Evolutionary conservation across 2,329 filamentous ascomycete species (phyloP).

Genomic region (Monosporascus sp.): DNA sequence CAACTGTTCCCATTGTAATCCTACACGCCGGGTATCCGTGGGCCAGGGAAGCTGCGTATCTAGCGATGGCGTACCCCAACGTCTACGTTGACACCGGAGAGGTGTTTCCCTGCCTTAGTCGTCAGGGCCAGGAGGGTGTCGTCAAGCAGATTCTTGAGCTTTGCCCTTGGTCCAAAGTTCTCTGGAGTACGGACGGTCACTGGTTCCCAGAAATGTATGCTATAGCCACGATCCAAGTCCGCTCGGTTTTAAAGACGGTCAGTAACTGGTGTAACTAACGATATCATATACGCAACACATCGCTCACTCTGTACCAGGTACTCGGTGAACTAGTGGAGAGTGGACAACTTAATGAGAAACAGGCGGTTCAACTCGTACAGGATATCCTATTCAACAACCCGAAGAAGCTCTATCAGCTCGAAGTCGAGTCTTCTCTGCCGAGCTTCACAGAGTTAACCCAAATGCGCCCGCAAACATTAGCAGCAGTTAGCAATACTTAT

Average conservation of each 20-base stretch:
- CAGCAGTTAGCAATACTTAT: constrained; percentile 30
- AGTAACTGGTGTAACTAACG: constrained; percentile 11
- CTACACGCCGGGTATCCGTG: constrained; percentile 81
- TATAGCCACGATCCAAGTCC: constrained; percentile 66
- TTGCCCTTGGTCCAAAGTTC: constrained; percentile 67
- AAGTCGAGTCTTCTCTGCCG: constrained; percentile 34
- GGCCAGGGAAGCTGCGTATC: constrained; percentile 71
- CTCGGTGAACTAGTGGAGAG: constrained; percentile 63
- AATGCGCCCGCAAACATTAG: not conserved
- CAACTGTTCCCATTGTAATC: constrained; percentile 68
- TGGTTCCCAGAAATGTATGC: constrained; percentile 75
- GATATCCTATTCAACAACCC: constrained; percentile 74
- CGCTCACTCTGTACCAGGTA: constrained; percentile 33
- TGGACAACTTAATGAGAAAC: constrained; percentile 53
- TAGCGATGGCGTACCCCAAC: constrained; percentile 72
- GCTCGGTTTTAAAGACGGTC: constrained; percentile 65
- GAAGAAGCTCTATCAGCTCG: constrained; percentile 67
- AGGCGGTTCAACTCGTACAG: constrained; percentile 60
- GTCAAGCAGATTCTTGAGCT: constrained; percentile 71
- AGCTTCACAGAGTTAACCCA: constrained; percentile 19
- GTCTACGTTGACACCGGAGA: constrained; percentile 80
- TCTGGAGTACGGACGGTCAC: constrained; percentile 79
- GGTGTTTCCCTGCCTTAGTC: constrained; percentile 73
- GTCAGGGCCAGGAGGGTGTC: constrained; percentile 68
- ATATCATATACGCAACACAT: not conserved